Percentiles rank a stretch among this genome's conserved stretches.
Conservation (phyloP, 768 basidiomycete genomes). For the Lactarius deliciosus region DNA sequence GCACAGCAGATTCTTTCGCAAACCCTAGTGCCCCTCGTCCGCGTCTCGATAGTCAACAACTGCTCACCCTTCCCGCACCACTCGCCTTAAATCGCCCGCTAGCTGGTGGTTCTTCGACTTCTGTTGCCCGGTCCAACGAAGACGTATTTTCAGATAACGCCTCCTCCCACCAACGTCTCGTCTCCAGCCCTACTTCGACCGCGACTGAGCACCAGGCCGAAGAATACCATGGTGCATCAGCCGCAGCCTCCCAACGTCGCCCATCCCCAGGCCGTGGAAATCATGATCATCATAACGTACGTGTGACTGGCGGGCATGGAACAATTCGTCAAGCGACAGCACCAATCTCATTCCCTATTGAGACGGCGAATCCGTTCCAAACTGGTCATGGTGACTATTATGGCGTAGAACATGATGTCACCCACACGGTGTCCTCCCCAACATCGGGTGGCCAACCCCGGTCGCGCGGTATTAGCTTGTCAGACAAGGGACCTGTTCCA, state of each 20-base stretch:
- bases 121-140: slow-evolving; percentile 38
- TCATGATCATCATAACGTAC: slow-evolving; percentile 16
- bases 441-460: slow-evolving; percentile 23
- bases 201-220: slow-evolving; percentile 36
- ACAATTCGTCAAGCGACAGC: slow-evolving; percentile 11
- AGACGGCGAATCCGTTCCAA: slow-evolving; percentile 15
- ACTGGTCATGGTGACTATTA: slow-evolving; percentile 11
- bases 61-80: slow-evolving; percentile 75
- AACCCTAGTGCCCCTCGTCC: slow-evolving; percentile 46
- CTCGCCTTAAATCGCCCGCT: slow-evolving; percentile 55
- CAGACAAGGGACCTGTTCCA: slow-evolving; percentile 82
- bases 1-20: slow-evolving; percentile 59
- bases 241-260: slow-evolving; percentile 13
- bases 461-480: slow-evolving; percentile 69
- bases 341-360: slow-evolving; percentile 13
- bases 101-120: slow-evolving; percentile 37
- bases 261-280: slow-evolving; percentile 26
- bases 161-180: slow-evolving; percentile 45
- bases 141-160: slow-evolving; percentile 42
- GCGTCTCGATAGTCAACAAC: slow-evolving; percentile 66
- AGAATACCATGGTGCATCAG: slow-evolving; percentile 18
- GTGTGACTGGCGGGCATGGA: not conserved
- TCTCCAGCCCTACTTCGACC: slow-evolving; percentile 37
- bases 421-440: not conserved
- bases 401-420: slow-evolving; percentile 10